Evolutionary conservation across 768 basidiomycete genomes (phyloP), one percentile per base, ranked within the genome.

Genomic region (Omphalotus guepiniiformis): DNA sequence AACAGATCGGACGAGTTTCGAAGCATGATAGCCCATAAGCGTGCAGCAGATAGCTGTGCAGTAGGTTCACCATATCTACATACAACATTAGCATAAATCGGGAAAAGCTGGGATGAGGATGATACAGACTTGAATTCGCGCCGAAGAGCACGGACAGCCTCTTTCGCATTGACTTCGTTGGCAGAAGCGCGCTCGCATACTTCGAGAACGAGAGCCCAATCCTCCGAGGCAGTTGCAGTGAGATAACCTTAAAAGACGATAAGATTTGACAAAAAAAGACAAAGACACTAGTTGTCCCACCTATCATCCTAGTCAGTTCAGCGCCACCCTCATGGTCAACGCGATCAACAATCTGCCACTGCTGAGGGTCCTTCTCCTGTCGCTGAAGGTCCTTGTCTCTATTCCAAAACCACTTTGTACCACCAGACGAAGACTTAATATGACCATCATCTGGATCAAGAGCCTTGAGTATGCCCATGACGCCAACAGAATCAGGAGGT

Each of bases 21-120:
- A 29, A 94, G 75, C 84, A 94, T 87, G 55, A 94, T 84, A 2
- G 91, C 85, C 93, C 92, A 94, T 6, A 96, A 60, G 52, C 87
- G 69, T 16, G 88, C 87, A 18, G 88, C 88, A 21, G 86, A 82
- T 6, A 91, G 66, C 61, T 88, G 87, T 3, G 82, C 80, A 28
- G 82, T 62, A 2, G 88, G 85, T 59, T 87, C 85, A 4, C 84
- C 88, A 57, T 83, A 85, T 60, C 85, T 87, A 51, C 2, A 35
- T 4, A 29, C 19, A 13, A 8, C 23, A 48, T 39, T 34, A 32
- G 11, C 3, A 19, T 28, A 1, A 9, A 21, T 25, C 4, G 36
- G 32, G 13, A 36, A 35, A 21, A 45, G 13, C 19, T 39, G 34
- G 16, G 16, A 18, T 27, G 42, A 43, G 16, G 35, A 39, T 37